Base-by-base conservation (phyloP, 2,329 filamentous ascomycete species). In the Fusarium equiseti region DNA sequence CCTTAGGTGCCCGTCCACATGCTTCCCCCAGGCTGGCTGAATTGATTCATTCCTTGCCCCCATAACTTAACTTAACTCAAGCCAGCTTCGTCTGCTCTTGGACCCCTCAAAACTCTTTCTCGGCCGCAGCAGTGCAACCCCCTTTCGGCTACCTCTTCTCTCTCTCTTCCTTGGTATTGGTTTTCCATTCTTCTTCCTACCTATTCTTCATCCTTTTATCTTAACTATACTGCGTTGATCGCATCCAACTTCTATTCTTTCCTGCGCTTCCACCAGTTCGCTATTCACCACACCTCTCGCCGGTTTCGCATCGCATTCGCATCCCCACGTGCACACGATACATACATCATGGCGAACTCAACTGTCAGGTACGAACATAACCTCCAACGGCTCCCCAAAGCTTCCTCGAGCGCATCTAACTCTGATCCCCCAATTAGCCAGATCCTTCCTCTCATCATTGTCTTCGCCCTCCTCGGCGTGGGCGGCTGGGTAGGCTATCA, bases 401-500 rank as follows among this genome's bases (percentile, higher is more conserved):
- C 16, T 27, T 40, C 15, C 2, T 16, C n/a, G 12, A 46, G 22
- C n/a, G 4, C 15, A 24, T 26, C 48, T 27, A 51, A 57, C 57
- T 26, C 40, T n/a, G 20, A 12, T 51, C 3, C 13, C 6, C 5
- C 6, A 18, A 20, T n/a, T 71, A 89, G 87, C 68, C 84, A 91
- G 76, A 79, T 94, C 40, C 73, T 93, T 29, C 92, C 92, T 8
- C 86, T 94, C 50, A 60, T 92, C 60, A 83, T 93, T 84, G 65
- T 92, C 60, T 83, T 93, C 75, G 85, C 91, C 66, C 83, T 93
- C 76, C 77, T 92, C 29, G 85, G 80, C 67, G 85, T 82, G 58
- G 78, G 86, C 48, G 90, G 85, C 60, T 93, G 89, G 81, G 83
- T 95, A 62, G 87, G 88, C 66, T 94, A 93, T 80, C 90, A 92